Percentiles rank a stretch among this genome's conserved stretches.
Evolutionary conservation across 2,329 filamentous ascomycete genomes (phyloP).

Genomic region (Aspergillus sp.): DNA sequence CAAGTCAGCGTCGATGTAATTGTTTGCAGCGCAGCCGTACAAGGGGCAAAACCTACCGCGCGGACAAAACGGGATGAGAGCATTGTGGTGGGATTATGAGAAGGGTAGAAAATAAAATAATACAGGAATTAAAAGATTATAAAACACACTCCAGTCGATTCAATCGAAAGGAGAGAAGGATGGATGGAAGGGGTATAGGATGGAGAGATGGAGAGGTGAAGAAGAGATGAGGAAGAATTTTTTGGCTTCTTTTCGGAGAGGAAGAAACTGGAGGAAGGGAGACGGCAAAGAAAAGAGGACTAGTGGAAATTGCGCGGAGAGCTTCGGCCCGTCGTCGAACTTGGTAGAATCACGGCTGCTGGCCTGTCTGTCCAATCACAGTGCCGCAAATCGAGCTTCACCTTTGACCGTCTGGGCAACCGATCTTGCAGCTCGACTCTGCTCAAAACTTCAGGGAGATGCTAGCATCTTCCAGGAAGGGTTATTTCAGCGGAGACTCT

Average conservation of each 20-base stretch:
- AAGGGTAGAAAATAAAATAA: slow-evolving; percentile 32
- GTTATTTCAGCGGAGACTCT: not conserved
- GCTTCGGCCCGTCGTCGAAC: slow-evolving; percentile 39
- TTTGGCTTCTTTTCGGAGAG: slow-evolving; percentile 17
- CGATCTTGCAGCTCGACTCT: not conserved
- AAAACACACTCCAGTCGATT: slow-evolving; percentile 31
- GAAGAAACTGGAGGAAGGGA: slow-evolving; percentile 31
- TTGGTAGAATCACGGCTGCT: not conserved
- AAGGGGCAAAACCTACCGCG: slow-evolving; percentile 62
- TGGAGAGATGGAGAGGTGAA: slow-evolving; percentile 10
- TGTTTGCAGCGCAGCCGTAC: slow-evolving; percentile 1
- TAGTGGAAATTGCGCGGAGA: slow-evolving; percentile 37
- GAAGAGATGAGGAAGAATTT: slow-evolving; percentile 22
- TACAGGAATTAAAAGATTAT: slow-evolving; percentile 34
- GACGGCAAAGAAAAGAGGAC: slow-evolving; percentile 15
- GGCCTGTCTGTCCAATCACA: not conserved
- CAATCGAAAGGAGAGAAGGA: slow-evolving; percentile 29
- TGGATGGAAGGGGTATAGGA: slow-evolving; percentile 18
- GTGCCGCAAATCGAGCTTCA: not conserved
- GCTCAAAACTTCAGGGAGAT: not conserved
- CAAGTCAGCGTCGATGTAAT: slow-evolving; percentile 19
- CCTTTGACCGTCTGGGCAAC: not conserved
- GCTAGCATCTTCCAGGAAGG: not conserved
- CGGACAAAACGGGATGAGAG: slow-evolving; percentile 69
- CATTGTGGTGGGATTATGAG: slow-evolving; percentile 55